Conservation (phyloP, 305 asterid genomes). For the Solanum hybrid region DNA sequence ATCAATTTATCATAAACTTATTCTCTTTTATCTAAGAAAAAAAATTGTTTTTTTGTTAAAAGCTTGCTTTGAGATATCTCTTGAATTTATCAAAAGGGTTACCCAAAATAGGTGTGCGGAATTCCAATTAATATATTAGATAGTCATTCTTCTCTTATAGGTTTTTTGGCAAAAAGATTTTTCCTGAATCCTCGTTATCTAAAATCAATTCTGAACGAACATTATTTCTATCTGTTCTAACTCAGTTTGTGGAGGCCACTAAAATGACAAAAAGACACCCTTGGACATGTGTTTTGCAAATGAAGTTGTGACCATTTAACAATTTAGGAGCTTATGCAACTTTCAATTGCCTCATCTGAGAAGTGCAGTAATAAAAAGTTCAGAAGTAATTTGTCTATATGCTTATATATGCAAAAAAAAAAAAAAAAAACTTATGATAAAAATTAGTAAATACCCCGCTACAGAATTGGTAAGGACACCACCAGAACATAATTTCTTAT, state of each 20-base stretch:
- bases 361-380: not conserved
- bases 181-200: too few relatives aligned
- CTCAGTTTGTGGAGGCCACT: not conserved
- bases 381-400: not conserved
- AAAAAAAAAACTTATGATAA: not conserved
- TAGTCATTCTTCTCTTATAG: not conserved
- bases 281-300: not conserved
- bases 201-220: not conserved
- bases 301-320: not conserved
- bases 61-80: not conserved
- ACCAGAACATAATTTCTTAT: not conserved
- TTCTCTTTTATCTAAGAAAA: not conserved
- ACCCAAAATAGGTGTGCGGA: not conserved
- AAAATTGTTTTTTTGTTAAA: too few relatives aligned
- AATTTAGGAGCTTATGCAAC: not conserved
- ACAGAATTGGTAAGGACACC: not conserved
- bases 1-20: too few relatives aligned
- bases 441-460: not conserved
- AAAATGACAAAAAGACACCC: not conserved
- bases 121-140: not conserved
- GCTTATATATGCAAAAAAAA: not conserved
- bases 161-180: too few relatives aligned
- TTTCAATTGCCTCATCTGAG: not conserved
- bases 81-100: not conserved
- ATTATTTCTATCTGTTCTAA: too few relatives aligned